Base-by-base conservation (phyloP, 176 grass and related monocot genomes). In the Pontederia paniculata region DNA sequence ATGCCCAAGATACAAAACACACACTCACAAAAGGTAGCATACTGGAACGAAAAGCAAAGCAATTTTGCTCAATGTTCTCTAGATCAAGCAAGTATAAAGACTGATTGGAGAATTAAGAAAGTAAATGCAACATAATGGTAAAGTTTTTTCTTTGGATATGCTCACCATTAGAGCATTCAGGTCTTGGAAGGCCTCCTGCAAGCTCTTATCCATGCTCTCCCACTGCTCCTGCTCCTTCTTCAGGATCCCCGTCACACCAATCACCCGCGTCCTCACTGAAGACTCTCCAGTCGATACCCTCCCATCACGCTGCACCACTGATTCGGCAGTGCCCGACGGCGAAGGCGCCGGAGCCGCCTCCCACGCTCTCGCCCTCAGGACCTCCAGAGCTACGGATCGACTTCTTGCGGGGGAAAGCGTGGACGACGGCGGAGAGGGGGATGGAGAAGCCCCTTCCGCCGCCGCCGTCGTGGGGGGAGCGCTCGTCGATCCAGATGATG, bases 161-260 rank as follows among this genome's bases (percentile, higher is more conserved):
- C 28, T 37, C 28, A 93, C 94, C 94, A 98, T 98, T 64, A 98
- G 87, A 50, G 94, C 94, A 54, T 88, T 98, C 45, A 98, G 85
- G 71, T 98, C 94, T 72, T 88, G 87, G 84, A 98, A 98, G 11
- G 94, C 94, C 52, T 98, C 94, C 76, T 98, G 83, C 48, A 98
- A 74, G 66, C 85, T 98, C 73, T 84, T 88, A 54, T 85, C 94
- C n/a, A 87, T 85, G 52, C 65, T 98, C 75, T 98, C 94, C 87
- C 94, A 98, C 20, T 77, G 54, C 53, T 98, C 87, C 63, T 98
- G 94, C 70, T 98, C 94, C 72, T 84, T 98, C 72, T 87, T 85
- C 60, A 98, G 70, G 69, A 98, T 98, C 25, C 87, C 94, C 0
- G 87, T 84, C 10, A 98, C 77, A 15, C 94, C 94, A 11, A 93